Evolutionary conservation across 192 early-diverging fungal species (phyloP), one percentile per base, ranked within the genome.

Genomic region (Entomortierella lignicola): DNA sequence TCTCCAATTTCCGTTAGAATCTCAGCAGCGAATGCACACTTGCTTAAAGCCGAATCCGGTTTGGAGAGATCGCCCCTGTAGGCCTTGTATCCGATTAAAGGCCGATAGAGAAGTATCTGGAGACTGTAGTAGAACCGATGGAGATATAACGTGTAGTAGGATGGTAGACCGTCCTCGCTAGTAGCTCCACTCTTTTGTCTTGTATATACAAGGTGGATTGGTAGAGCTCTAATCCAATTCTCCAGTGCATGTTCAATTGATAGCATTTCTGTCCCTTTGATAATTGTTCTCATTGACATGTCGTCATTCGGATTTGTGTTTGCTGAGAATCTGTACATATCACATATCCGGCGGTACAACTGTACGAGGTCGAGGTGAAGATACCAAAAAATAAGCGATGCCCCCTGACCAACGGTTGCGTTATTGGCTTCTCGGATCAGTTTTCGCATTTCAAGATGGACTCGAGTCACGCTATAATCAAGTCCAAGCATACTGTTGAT

Each of bases 341-440:
- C 74, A 18, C 60, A 69, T 11, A 77, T 59, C 21, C 74, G 53
- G 4, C 74, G 74, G 12, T 69, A 57, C 18, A 69, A 44, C 13
- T 64, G 60, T 8, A 69, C 48, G 29, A 77, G 61, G 17, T 77
- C 60, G 6, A 77, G 66, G 25, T 77, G 74, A 0, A 63, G 44
- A 26, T 63, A 77, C 74, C 74, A 77, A 47, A 77, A 77, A 20
- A 69, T 58, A n/a, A 77, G 18, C 10, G 74, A 54, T 0, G 74
- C 66, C 8, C 60, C 60, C 3, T 75, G 72, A 2, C 51, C n/a
- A 2, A 65, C 51, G 32, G 30, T 37, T 0, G 72, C 30, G 0
- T n/a, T 21, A 26, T 65, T 74, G 18, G 63, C 72, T 34, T 55
- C 64, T 47, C 59, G 57, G 30, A 68, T 75, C 37, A 75, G 37